phyloP scores from a whole-genome alignment of 192 early-diverging fungal genomes.

The Endogone sp. region DNA sequence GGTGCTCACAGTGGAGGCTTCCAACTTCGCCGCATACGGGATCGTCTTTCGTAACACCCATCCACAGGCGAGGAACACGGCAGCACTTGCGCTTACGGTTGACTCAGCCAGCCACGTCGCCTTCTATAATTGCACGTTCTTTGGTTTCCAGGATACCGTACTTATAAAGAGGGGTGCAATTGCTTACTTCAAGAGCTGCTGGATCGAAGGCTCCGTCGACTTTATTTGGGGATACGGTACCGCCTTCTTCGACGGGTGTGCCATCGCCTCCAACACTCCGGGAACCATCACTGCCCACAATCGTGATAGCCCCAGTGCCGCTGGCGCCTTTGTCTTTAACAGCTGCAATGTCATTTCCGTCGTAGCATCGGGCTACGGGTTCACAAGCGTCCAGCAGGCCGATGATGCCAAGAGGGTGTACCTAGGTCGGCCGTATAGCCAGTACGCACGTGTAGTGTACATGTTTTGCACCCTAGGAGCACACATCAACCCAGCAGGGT shows the following conservation, averaged over 20 bases:
- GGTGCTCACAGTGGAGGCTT: background rate
- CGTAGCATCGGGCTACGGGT: background rate
- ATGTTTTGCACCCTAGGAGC: slow-evolving; percentile 1
- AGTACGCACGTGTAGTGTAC: slow-evolving; percentile 15
- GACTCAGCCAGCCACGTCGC: slow-evolving; percentile 3
- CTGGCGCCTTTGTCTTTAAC: background rate
- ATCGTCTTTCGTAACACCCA: slow-evolving; percentile 13
- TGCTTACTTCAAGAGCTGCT: slow-evolving; percentile 22
- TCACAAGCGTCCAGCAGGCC: background rate
- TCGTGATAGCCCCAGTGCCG: background rate
- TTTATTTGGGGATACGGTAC: slow-evolving; percentile 28
- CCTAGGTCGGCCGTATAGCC: slow-evolving; percentile 14
- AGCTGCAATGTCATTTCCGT: background rate
- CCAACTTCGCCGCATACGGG: background rate
- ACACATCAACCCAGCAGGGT: slow-evolving; percentile 9
- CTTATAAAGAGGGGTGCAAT: slow-evolving; percentile 14
- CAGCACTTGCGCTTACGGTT: slow-evolving; percentile 13
- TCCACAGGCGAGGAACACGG: slow-evolving; percentile 13
- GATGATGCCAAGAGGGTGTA: background rate
- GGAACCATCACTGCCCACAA: slow-evolving; percentile 15
- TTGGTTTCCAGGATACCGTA: slow-evolving; percentile 24
- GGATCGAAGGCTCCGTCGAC: slow-evolving; percentile 28
- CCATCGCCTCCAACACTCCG: slow-evolving; percentile 3
- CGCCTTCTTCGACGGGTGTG: slow-evolving; percentile 7
- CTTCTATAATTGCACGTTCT: slow-evolving; percentile 13